Conservation (phyloP, 140 eudicot genomes). For the Anethum foeniculum region DNA sequence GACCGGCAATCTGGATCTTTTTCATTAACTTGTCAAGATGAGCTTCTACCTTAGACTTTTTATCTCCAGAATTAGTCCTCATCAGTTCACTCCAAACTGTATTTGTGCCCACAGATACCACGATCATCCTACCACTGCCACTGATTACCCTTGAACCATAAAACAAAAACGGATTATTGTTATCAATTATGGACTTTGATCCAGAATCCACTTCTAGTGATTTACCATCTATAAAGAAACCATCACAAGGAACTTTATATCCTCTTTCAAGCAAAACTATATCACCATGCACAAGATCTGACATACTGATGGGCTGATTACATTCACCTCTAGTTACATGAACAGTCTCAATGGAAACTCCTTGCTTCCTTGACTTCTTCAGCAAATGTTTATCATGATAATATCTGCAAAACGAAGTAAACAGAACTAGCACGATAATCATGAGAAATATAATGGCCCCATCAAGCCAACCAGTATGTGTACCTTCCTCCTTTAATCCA, state of each 20-base stretch:
- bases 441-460: slow-evolving; percentile 20
- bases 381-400: background rate
- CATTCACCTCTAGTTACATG: slow-evolving; percentile 25
- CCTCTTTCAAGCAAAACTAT: slow-evolving; percentile 32
- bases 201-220: slow-evolving; percentile 27
- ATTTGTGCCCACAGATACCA: slow-evolving; percentile 18
- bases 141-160: slow-evolving; percentile 31
- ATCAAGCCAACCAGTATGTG: slow-evolving; percentile 24
- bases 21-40: slow-evolving; percentile 24
- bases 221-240: slow-evolving; percentile 36
- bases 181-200: slow-evolving; percentile 7
- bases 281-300: slow-evolving; percentile 34
- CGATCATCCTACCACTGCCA: slow-evolving; percentile 37
- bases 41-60: slow-evolving; percentile 19
- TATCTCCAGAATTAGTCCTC: slow-evolving; percentile 11
- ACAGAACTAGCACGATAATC: slow-evolving; percentile 17
- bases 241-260: slow-evolving; percentile 31
- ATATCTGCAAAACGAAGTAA: slow-evolving; percentile 15
- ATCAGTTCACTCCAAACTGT: slow-evolving; percentile 30
- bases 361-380: slow-evolving; percentile 10
- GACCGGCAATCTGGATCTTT: slow-evolving; percentile 18
- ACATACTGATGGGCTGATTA: background rate
- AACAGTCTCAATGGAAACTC: background rate
- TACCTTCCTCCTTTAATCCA: slow-evolving; percentile 34
- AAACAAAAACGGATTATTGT: slow-evolving; percentile 32